Evolutionary conservation across 1,284 basidiomycete genomes (phyloP).

Genomic region (Boletus hoseneyae): DNA sequence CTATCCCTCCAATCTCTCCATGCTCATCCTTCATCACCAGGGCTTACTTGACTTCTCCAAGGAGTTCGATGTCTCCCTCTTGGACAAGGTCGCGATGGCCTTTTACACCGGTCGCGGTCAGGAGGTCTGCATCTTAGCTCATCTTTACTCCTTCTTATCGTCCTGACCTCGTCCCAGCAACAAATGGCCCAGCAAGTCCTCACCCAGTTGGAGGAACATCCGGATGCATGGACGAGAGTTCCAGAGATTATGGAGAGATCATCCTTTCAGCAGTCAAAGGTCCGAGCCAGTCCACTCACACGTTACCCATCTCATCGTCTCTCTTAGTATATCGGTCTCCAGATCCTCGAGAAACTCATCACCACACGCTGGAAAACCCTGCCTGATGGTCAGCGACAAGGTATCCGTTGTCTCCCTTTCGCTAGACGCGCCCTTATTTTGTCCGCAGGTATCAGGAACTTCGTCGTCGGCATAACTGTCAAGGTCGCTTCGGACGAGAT

Average conservation of each 20-base stretch:
- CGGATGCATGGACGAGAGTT: conserved; percentile 98
- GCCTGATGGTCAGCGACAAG: conserved; percentile 90
- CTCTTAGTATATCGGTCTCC: conserved; percentile 84
- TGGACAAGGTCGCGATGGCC: conserved; percentile 84
- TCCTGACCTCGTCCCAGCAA: conserved; percentile 55
- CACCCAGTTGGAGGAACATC: conserved; percentile 95
- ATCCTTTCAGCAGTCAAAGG: conserved; percentile 88
- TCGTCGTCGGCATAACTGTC: conserved; percentile 92
- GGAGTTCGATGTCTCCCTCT: conserved; percentile 80
- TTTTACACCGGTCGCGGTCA: conserved; percentile 78
- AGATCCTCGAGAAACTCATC: conserved; percentile 94
- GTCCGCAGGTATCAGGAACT: conserved; percentile 87
- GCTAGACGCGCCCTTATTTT: conserved; percentile 5
- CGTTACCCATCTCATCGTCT: conserved; percentile 20
- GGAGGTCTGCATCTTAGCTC: conserved; percentile 50
- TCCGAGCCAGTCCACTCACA: conserved; percentile 25
- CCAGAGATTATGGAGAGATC: conserved; percentile 91
- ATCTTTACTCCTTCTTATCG: conserved; percentile 6
- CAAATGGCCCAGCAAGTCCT: conserved; percentile 87
- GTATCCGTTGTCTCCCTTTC: conserved; percentile 35
- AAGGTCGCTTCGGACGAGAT: conserved; percentile 89
- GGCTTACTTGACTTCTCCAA: conserved; percentile 83
- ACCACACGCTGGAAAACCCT: conserved; percentile 95
- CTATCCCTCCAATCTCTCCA: conserved; percentile 20
- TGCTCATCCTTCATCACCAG: conserved; percentile 40